Evolutionary conservation across 495 filamentous ascomycete genomes (phyloP).

Genomic region (Sporormia fimetaria): DNA sequence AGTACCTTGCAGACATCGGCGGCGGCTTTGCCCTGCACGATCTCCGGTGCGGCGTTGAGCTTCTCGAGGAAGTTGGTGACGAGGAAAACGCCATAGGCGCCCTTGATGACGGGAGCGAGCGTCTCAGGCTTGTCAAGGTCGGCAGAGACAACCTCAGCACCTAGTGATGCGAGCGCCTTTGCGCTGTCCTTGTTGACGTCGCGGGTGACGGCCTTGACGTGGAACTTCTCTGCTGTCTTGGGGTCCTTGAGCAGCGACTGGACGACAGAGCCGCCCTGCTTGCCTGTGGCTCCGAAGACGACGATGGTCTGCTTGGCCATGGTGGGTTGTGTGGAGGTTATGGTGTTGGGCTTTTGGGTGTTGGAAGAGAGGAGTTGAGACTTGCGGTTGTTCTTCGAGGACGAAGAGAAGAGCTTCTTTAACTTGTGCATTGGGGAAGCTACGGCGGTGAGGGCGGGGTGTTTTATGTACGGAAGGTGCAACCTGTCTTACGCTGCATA

Average conservation of each 20-base stretch:
- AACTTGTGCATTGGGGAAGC: too few relatives aligned
- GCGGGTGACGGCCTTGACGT: conserved; percentile 33
- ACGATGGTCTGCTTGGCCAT: conserved; percentile 21
- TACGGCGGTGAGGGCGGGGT: too few relatives aligned
- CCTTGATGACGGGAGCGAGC: conserved; percentile 41
- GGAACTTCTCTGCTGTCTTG: conserved; percentile 12
- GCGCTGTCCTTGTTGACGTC: conserved; percentile 20
- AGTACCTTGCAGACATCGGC: too few relatives aligned
- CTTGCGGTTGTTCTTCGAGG: too few relatives aligned
- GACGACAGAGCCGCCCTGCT: conserved; percentile 20
- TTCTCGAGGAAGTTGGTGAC: conserved; percentile 45
- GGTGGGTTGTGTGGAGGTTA: neutral
- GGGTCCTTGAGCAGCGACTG: conserved; percentile 12
- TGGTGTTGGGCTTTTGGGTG: neutral
- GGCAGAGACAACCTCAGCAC: conserved; percentile 35
- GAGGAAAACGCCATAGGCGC: conserved; percentile 44
- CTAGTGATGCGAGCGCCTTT: conserved; percentile 18
- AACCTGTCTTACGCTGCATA: too few relatives aligned
- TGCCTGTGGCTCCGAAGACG: conserved; percentile 29
- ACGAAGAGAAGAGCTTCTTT: too few relatives aligned
- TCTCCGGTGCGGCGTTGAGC: conserved; percentile 1
- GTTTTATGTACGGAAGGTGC: too few relatives aligned
- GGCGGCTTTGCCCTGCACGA: conserved; percentile 4
- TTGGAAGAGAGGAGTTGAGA: neutral
- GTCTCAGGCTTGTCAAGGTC: conserved; percentile 41